Evolutionary conservation across 2,329 filamentous ascomycete genomes (phyloP), one percentile per base, ranked within the genome.

Genomic region (Hyphodiscus sp.): DNA sequence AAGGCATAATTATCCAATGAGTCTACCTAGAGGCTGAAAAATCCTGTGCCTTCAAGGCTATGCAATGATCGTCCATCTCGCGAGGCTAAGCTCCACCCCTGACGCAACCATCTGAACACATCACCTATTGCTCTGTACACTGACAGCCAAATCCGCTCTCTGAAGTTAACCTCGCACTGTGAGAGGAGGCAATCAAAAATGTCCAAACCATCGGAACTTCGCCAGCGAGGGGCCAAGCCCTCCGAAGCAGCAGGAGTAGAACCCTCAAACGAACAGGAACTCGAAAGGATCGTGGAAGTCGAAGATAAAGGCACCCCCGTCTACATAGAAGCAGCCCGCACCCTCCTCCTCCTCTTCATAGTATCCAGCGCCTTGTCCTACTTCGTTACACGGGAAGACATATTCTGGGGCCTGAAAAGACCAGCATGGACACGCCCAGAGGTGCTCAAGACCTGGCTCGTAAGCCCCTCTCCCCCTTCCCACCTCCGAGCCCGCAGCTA

Each of bases 331-430:
- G 54, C 63, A 9, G 42, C 58, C 2, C 61, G 65, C n/a, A 52
- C 58, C 0, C 30, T 68, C 19, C 60, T 60, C 19, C 64, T 67
- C 41, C 4, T 67, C 1, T 16, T 65, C 2, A 51, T 68, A 5
- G 52, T 55, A 2, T 59, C 56, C 16, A 52, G 58, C 20, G 59
- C 61, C 6, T 18, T 64, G 10, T 60, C 55, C 44, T 68, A 66
- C 52, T 64, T 68, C 51, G 58, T 68, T 1, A 68, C 65, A 3
- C 45, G 62, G 18, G 61, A 68, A 41, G 61, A 55, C 41, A 61
- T 64, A n/a, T 41, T 57, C n/a, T 67, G 63, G 64, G 59, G 59
- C 30, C 45, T 63, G 1, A 51, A 61, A 30, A 56, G 63, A 29
- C 65, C 66, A 13, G 49, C 54, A 20, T 67, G 61, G 58, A 62